These are phyloP conservation scores for Myriosclerotinia scirpicola DNA, from an alignment of 2,329 filamentous ascomycete genomes.

Conservation along the genomic window DNA sequence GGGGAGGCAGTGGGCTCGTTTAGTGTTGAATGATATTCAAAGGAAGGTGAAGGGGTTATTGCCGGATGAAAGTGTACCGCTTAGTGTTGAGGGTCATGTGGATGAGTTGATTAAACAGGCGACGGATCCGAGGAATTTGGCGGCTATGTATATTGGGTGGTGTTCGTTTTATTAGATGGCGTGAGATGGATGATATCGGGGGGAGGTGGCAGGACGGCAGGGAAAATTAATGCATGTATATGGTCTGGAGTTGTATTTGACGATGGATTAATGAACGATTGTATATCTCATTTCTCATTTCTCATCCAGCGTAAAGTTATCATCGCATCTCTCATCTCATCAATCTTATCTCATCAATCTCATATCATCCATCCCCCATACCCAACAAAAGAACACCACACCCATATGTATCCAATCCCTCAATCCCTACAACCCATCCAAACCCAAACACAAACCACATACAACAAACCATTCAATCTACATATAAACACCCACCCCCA, in stretches of 20 bases:
- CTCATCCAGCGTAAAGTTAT: too few relatives aligned
- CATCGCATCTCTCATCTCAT: too few relatives aligned
- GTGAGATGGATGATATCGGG: neutral
- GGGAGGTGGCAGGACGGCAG: too few relatives aligned
- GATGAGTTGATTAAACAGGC: conserved; percentile 90
- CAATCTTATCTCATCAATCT: too few relatives aligned
- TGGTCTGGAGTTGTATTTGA: neutral
- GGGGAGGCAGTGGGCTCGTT: conserved; percentile 68
- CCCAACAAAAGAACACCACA: too few relatives aligned
- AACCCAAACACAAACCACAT: too few relatives aligned
- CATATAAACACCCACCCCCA: too few relatives aligned
- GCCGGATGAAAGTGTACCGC: conserved; percentile 82
- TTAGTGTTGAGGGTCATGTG: conserved; percentile 97
- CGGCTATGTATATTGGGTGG: conserved; percentile 98
- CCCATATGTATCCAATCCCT: too few relatives aligned
- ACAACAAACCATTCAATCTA: too few relatives aligned
- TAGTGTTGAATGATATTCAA: conserved; percentile 85
- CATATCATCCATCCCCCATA: too few relatives aligned
- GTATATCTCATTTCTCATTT: too few relatives aligned
- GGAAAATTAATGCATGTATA: neutral
- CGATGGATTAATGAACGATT: neutral
- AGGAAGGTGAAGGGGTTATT: conserved; percentile 83
- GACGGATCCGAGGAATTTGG: conserved; percentile 73
- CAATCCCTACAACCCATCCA: too few relatives aligned
- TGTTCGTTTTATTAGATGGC: conserved; percentile 60